phyloP scores from a whole-genome alignment of 176 grass and related monocot genomes.

The Pharus latifolius region DNA sequence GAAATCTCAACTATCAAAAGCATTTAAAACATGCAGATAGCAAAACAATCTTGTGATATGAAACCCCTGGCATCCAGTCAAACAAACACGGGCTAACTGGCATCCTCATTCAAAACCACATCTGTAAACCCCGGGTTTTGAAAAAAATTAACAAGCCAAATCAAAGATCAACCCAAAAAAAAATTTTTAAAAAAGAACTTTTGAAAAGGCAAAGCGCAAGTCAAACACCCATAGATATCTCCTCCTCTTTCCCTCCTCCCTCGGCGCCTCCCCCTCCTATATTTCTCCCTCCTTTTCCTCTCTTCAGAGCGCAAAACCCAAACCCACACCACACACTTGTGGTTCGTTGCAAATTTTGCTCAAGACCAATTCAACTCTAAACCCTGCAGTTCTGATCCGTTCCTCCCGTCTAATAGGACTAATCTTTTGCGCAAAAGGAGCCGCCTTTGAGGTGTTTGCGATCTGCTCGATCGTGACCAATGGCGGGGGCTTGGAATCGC shows the following conservation, averaged over 20 bases:
- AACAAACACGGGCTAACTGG: no score
- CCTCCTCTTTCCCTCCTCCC: neutral
- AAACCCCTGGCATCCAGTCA: no score
- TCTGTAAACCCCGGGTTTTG: no score
- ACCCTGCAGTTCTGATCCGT: neutral
- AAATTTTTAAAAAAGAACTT: no score
- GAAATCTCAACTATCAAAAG: no score
- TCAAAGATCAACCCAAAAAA: no score
- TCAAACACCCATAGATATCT: neutral
- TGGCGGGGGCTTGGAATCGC: conserved; percentile 57
- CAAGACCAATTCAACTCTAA: neutral
- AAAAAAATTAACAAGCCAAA: no score
- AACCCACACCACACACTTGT: neutral
- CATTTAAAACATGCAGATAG: no score
- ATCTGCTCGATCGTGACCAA: neutral
- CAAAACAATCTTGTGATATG: no score
- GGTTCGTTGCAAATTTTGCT: neutral
- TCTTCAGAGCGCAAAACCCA: neutral
- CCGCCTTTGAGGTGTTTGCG: neutral
- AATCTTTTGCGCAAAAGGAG: neutral
- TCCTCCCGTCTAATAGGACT: neutral
- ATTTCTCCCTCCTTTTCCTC: neutral
- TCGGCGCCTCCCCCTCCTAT: neutral
- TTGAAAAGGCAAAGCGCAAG: neutral
- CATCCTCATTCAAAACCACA: no score